phyloP scores from a whole-genome alignment of 352 stramenopile genomes.

The Globisporangium uncinulatum region DNA sequence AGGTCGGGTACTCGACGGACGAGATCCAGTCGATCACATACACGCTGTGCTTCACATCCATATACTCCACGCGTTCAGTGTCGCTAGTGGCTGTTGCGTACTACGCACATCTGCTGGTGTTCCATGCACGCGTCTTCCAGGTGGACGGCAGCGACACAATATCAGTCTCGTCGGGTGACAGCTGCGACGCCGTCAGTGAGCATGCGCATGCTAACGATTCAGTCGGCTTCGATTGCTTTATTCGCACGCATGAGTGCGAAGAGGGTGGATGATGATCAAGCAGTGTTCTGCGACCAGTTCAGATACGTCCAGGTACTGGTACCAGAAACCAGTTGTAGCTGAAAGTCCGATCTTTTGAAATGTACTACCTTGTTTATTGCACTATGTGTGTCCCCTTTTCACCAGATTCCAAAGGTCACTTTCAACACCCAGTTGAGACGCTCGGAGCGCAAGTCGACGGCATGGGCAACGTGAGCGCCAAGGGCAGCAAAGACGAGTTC shows the following conservation, averaged over 20 bases:
- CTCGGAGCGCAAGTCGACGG: not conserved
- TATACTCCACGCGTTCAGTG: conserved; percentile 76
- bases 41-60: conserved; percentile 79
- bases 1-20: conserved; percentile 63
- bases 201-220: conserved; percentile 39
- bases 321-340: too few species aligned
- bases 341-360: too few species aligned
- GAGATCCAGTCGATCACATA: conserved; percentile 70
- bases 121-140: conserved; percentile 79
- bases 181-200: conserved; percentile 22
- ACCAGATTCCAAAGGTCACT: too few species aligned
- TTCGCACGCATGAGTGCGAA: too few species aligned
- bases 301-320: too few species aligned
- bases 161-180: conserved; percentile 26
- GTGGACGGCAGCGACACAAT: conserved; percentile 49
- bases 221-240: not conserved
- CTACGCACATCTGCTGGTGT: conserved; percentile 83
- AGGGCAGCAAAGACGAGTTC: conserved; percentile 78
- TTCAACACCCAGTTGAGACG: too few species aligned
- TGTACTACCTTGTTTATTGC: too few species aligned
- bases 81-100: conserved; percentile 83
- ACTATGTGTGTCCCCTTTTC: too few species aligned
- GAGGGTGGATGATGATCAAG: too few species aligned
- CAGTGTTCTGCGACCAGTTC: too few species aligned
- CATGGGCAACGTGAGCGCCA: conserved; percentile 57